Conservation (phyloP, 805 yeast species). For the Candida glaebosa region DNA sequence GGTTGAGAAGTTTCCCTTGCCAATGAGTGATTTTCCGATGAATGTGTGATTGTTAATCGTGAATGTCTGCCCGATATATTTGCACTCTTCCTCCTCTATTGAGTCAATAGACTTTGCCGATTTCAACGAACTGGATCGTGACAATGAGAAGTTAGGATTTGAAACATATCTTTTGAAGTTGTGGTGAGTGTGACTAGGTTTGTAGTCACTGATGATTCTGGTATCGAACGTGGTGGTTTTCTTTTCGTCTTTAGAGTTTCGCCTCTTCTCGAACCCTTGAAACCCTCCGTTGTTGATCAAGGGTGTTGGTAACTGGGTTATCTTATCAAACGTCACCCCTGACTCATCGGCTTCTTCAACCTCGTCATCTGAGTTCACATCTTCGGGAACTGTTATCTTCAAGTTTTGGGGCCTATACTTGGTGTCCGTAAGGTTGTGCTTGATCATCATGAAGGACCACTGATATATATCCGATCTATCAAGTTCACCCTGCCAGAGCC, state of each 20-base stretch:
- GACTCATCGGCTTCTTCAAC: slow-evolving; percentile 1
- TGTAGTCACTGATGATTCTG: slow-evolving; percentile 38
- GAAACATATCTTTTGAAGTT: slow-evolving; percentile 6
- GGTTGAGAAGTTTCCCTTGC: slow-evolving; percentile 66
- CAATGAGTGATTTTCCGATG: slow-evolving; percentile 37
- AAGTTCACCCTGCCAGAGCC: neutral
- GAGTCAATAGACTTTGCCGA: slow-evolving; percentile 2
- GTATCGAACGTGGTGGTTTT: neutral
- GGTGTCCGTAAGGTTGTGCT: neutral
- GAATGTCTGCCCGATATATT: slow-evolving; percentile 2
- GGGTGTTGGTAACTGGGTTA: slow-evolving; percentile 48
- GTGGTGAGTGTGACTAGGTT: slow-evolving; percentile 16
- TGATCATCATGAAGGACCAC: neutral
- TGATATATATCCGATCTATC: neutral
- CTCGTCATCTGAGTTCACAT: slow-evolving; percentile 5
- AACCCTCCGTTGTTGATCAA: slow-evolving; percentile 23
- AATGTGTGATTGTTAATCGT: slow-evolving; percentile 6
- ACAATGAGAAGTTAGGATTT: slow-evolving; percentile 6
- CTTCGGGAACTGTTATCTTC: slow-evolving; percentile 1
- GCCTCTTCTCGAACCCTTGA: slow-evolving; percentile 3
- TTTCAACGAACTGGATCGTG: slow-evolving; percentile 1
- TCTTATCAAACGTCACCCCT: slow-evolving; percentile 21
- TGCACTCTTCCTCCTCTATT: neutral
- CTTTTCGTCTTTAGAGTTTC: neutral
- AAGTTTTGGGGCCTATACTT: slow-evolving; percentile 1